A percentile compares a stretch with the other conserved stretches of the same genome.
Conservation (phyloP, 768 basidiomycete genomes). For the Trichaptum fuscoviolaceum region DNA sequence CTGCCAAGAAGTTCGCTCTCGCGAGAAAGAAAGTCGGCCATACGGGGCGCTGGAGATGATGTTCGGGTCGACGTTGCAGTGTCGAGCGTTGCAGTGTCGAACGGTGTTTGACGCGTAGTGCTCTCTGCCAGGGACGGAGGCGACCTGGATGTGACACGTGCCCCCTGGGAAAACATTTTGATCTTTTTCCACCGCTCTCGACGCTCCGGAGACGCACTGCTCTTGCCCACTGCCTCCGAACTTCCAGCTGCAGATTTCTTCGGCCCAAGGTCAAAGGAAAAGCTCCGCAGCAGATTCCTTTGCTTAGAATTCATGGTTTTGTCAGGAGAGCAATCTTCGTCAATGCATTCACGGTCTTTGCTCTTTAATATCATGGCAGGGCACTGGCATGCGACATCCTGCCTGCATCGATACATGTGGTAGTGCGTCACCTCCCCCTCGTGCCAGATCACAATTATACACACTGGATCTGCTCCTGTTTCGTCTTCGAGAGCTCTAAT, state of each 20-base stretch:
- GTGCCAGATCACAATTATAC: neutral
- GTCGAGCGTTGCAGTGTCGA: neutral
- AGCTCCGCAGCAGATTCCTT: neutral
- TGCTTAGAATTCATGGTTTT: neutral
- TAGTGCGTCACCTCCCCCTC: neutral
- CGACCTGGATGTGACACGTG: neutral
- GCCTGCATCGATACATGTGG: neutral
- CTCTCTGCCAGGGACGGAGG: neutral
- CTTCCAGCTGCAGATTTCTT: neutral
- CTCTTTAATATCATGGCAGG: neutral
- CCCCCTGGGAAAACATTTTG: neutral
- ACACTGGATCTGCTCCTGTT: neutral
- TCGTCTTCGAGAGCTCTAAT: neutral
- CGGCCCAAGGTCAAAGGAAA: neutral
- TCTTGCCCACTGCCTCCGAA: neutral
- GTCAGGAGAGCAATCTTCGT: neutral
- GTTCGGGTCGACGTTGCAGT: neutral
- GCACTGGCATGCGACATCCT: neutral
- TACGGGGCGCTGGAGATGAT: slow-evolving; percentile 9
- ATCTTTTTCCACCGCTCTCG: neutral
- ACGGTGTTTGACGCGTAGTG: neutral
- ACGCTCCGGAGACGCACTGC: neutral
- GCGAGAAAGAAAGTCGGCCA: slow-evolving; percentile 32
- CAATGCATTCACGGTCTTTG: neutral
- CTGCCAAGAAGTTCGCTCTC: slow-evolving; percentile 30